Evolutionary conservation across 1,139 yeast species (phyloP).

Genomic region (Sugiyamaella paludigena): DNA sequence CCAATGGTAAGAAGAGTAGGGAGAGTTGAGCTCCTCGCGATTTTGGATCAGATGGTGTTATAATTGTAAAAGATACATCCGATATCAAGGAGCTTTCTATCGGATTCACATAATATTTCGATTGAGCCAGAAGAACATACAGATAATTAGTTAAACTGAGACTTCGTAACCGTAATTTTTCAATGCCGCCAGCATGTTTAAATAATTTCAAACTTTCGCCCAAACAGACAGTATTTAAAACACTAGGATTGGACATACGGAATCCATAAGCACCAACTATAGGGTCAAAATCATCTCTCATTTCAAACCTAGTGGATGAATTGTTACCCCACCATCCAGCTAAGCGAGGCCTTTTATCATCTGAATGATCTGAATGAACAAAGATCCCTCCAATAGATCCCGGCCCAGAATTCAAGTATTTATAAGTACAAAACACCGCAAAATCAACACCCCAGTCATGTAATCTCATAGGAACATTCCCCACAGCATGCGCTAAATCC

Average conservation of each 20-base stretch:
- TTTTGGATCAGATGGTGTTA: slow-evolving; percentile 61
- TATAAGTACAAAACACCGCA: slow-evolving; percentile 93
- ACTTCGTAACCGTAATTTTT: slow-evolving; percentile 55
- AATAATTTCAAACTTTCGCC: slow-evolving; percentile 65
- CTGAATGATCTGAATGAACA: slow-evolving; percentile 51
- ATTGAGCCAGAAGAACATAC: slow-evolving; percentile 43
- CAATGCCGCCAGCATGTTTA: slow-evolving; percentile 61
- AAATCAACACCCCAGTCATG: slow-evolving; percentile 92
- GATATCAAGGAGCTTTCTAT: slow-evolving; percentile 16
- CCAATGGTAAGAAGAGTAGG: slow-evolving; percentile 57
- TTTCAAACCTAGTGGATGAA: slow-evolving; percentile 63
- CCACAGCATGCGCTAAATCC: slow-evolving; percentile 96
- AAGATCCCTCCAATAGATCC: slow-evolving; percentile 87
- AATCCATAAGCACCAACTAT: slow-evolving; percentile 80
- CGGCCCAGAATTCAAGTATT: slow-evolving; percentile 88
- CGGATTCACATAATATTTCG: slow-evolving; percentile 42
- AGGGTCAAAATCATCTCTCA: slow-evolving; percentile 78
- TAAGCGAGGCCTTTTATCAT: slow-evolving; percentile 56
- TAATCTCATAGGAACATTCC: slow-evolving; percentile 70
- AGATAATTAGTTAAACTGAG: slow-evolving; percentile 57
- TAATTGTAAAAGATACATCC: slow-evolving; percentile 56
- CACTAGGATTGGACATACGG: slow-evolving; percentile 91
- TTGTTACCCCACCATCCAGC: slow-evolving; percentile 99
- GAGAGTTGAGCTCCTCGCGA: slow-evolving; percentile 84
- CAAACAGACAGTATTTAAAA: slow-evolving; percentile 72